Percentiles rank a stretch among this genome's conserved stretches.
Conservation (phyloP, 805 yeast genomes). For the Lipomyces yamadae region DNA sequence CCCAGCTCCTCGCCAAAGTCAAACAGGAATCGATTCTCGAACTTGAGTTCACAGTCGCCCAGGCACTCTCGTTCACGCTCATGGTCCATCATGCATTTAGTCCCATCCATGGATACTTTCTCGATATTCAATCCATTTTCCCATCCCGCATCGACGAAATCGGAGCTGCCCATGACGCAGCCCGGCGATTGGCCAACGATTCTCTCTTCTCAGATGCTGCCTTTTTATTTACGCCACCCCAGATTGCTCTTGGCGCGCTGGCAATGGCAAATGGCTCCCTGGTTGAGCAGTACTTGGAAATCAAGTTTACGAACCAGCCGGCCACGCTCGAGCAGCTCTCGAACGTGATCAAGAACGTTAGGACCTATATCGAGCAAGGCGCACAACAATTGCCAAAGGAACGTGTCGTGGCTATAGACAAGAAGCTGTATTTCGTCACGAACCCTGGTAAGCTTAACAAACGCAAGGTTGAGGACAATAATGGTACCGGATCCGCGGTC, state of each 20-base stretch:
- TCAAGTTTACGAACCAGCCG: conserved; percentile 55
- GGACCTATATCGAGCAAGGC: conserved; percentile 37
- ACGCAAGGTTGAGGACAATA: conserved; percentile 20
- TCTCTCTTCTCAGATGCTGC: conserved; percentile 76
- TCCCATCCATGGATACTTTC: conserved; percentile 91
- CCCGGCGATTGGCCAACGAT: conserved; percentile 67
- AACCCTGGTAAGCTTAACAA: conserved; percentile 41
- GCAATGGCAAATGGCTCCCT: conserved; percentile 67
- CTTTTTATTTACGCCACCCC: conserved; percentile 89
- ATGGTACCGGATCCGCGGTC: background rate
- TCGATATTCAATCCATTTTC: conserved; percentile 76
- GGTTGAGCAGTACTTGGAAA: conserved; percentile 67
- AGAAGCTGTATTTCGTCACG: conserved; percentile 44
- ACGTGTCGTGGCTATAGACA: conserved; percentile 45
- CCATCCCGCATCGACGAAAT: conserved; percentile 48
- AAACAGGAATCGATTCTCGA: conserved; percentile 71
- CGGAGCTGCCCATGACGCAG: conserved; percentile 63
- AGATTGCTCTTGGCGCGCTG: conserved; percentile 87
- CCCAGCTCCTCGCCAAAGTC: conserved; percentile 68
- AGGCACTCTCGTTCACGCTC: conserved; percentile 75
- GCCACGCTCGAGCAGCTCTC: conserved; percentile 38
- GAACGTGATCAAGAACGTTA: conserved; percentile 10
- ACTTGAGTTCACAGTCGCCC: conserved; percentile 77
- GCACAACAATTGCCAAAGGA: conserved; percentile 41
- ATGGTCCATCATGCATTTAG: conserved; percentile 86